Evolutionary conservation across 139 green algal genomes (phyloP).

Genomic region (Chlorella sorokiniana): DNA sequence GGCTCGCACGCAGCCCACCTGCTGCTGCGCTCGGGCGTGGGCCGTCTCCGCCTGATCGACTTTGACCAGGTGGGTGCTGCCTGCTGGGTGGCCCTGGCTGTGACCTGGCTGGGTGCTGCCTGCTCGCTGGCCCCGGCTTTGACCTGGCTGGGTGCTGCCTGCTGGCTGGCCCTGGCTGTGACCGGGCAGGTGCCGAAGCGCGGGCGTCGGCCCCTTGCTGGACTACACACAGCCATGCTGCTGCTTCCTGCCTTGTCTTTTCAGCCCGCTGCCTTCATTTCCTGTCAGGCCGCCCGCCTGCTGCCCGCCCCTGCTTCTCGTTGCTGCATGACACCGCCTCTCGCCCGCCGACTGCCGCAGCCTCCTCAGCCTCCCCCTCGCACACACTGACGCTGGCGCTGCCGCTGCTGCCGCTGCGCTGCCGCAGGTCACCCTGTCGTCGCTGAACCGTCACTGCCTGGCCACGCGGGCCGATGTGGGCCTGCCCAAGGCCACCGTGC

Average conservation of each 20-base stretch:
- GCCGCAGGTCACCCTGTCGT: constrained; percentile 82
- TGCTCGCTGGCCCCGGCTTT: too few relatives aligned
- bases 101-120: too few relatives aligned
- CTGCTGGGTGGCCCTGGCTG: not conserved
- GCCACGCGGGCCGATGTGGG: constrained; percentile 93
- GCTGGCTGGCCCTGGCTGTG: not conserved
- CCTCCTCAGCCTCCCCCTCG: too few relatives aligned
- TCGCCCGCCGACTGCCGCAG: not conserved
- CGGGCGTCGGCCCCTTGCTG: too few relatives aligned
- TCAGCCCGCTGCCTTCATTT: too few relatives aligned
- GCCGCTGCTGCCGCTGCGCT: not conserved
- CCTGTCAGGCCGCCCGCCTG: too few relatives aligned
- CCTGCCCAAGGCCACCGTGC: constrained; percentile 81
- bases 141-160: constrained; percentile 55
- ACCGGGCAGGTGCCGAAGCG: too few relatives aligned
- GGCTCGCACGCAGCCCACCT: constrained; percentile 93
- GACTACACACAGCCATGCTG: too few relatives aligned
- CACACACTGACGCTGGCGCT: too few relatives aligned
- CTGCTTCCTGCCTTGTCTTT: too few relatives aligned
- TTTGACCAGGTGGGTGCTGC: constrained; percentile 75
- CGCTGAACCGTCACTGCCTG: constrained; percentile 92
- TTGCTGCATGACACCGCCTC: not conserved
- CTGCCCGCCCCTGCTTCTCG: not conserved
- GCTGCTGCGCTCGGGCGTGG: constrained; percentile 92
- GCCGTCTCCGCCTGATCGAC: constrained; percentile 90